A percentile compares a stretch with the other conserved stretches of the same genome.
These are phyloP conservation scores for Fusarium haematococcum DNA, from an alignment of 2,329 filamentous ascomycete genomes.

Conservation along the genomic window DNA sequence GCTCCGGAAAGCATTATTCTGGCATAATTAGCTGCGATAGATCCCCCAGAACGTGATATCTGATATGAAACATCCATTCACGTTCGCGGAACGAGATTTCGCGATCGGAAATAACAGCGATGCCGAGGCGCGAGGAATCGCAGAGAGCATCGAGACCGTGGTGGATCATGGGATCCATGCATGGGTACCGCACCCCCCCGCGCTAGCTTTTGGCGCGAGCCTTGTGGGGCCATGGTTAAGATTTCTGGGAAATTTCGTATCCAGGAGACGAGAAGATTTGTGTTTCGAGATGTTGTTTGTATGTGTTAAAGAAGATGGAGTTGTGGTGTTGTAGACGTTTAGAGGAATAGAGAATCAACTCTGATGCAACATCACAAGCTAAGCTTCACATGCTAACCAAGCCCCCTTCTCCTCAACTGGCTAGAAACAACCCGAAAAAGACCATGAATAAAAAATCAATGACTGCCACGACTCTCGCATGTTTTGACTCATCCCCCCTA, in stretches of 20 bases:
- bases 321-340: neutral
- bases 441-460: slow-evolving; percentile 16
- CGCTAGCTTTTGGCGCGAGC: slow-evolving; percentile 8
- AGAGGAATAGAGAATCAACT: neutral
- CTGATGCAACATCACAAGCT: neutral
- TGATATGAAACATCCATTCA: neutral
- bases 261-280: neutral
- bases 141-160: slow-evolving; percentile 22
- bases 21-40: neutral
- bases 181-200: neutral
- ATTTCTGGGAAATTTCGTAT: neutral
- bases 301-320: neutral
- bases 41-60: neutral
- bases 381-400: neutral
- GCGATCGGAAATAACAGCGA: neutral
- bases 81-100: neutral
- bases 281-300: neutral
- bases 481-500: neutral
- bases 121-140: neutral
- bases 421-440: neutral
- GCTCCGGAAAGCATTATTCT: neutral
- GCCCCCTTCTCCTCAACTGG: neutral
- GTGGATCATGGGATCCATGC: slow-evolving; percentile 19
- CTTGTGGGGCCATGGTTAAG: slow-evolving; percentile 5
- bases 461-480: slow-evolving; percentile 14